These are phyloP conservation scores for Penicillium glabrum DNA, from an alignment of 2,329 filamentous ascomycete species.

Conservation along the genomic window DNA sequence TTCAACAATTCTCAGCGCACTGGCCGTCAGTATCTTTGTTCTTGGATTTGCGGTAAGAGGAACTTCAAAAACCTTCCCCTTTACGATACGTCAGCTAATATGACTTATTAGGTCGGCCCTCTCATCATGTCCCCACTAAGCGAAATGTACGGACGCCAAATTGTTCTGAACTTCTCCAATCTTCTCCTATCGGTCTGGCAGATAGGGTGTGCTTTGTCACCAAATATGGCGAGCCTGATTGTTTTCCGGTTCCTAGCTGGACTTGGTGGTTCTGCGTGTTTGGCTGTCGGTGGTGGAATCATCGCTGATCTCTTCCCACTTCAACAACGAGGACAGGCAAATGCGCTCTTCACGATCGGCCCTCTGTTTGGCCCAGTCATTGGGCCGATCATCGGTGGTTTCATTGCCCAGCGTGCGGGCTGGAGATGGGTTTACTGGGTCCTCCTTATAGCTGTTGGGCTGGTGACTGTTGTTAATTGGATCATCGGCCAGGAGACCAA, in stretches of 20 bases:
- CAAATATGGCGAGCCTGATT: conserved; percentile 40
- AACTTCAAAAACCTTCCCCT: too few relatives aligned
- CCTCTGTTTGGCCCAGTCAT: conserved; percentile 51
- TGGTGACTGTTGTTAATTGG: neutral
- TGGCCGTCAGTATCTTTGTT: too few relatives aligned
- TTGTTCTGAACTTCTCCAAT: conserved; percentile 62
- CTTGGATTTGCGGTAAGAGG: too few relatives aligned
- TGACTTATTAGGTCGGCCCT: conserved; percentile 48
- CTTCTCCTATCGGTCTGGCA: conserved; percentile 60
- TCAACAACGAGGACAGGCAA: conserved; percentile 48
- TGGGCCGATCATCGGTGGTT: conserved; percentile 48
- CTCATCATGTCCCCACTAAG: conserved; percentile 65
- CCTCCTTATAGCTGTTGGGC: conserved; percentile 53
- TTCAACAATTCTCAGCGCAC: too few relatives aligned
- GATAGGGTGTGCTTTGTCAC: conserved; percentile 56
- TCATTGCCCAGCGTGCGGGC: conserved; percentile 31
- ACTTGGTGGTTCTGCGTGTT: conserved; percentile 30
- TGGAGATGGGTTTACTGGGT: conserved; percentile 62
- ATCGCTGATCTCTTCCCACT: conserved; percentile 21
- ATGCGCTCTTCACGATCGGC: conserved; percentile 49
- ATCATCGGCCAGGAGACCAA: neutral
- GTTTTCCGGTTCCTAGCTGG: conserved; percentile 3
- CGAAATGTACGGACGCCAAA: conserved; percentile 62
- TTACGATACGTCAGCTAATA: too few relatives aligned
- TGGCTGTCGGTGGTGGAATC: conserved; percentile 49